Percentiles rank a stretch among this genome's conserved stretches.
Conservation (phyloP, 768 basidiomycete species). For the Lentinula aciculospora region DNA sequence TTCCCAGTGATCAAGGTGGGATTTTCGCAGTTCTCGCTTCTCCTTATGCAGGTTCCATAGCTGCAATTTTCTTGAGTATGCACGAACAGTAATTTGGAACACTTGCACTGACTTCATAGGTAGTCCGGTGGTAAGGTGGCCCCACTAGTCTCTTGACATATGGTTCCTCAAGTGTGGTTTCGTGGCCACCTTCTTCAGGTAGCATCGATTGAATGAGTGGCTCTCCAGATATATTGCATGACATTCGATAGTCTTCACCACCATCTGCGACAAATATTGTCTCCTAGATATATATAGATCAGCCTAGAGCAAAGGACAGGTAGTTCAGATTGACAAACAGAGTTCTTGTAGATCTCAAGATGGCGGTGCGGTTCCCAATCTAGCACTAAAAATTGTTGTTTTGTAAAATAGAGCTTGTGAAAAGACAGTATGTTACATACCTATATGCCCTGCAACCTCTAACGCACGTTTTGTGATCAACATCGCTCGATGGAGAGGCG, state of each 20-base stretch:
- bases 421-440: constrained; percentile 24
- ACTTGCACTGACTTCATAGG: constrained; percentile 23
- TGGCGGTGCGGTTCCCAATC: constrained; percentile 63
- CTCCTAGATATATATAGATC: constrained; percentile 17
- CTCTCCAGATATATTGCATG: constrained; percentile 41
- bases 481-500: constrained; percentile 59
- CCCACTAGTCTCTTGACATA: constrained; percentile 4
- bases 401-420: too few relatives aligned
- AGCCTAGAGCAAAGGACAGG: background rate
- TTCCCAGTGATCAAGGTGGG: constrained; percentile 62
- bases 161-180: constrained; percentile 11
- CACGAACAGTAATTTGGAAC: background rate
- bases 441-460: constrained; percentile 56
- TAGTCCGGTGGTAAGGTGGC: constrained; percentile 19
- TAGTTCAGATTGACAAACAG: constrained; percentile 18
- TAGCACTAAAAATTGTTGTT: constrained; percentile 41
- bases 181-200: constrained; percentile 18
- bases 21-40: constrained; percentile 43
- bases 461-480: constrained; percentile 52
- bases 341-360: constrained; percentile 35
- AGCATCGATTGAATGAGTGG: constrained; percentile 49
- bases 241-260: constrained; percentile 37
- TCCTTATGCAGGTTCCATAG: constrained; percentile 63
- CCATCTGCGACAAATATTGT: constrained; percentile 43
- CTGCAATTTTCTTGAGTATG: background rate